Conservation (phyloP, 768 basidiomycete genomes). For the Pholiota molesta region DNA sequence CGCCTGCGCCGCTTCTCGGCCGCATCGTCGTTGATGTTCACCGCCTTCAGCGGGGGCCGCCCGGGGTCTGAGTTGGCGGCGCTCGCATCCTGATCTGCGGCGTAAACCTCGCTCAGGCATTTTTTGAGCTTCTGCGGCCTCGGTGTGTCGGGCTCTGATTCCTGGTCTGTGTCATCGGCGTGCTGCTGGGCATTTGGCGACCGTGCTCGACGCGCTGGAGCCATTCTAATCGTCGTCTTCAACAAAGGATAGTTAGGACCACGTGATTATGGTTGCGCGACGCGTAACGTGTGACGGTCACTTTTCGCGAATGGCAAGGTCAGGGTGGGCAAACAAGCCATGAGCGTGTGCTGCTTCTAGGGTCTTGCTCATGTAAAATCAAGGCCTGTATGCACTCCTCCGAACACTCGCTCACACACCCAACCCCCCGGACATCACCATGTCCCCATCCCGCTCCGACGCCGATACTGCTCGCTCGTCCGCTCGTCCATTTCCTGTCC, state of each 20-base stretch:
- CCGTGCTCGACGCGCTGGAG: slow-evolving; percentile 42
- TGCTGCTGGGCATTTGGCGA: slow-evolving; percentile 37
- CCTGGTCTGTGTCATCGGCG: slow-evolving; percentile 40
- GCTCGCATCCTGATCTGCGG: slow-evolving; percentile 46
- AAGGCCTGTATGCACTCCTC: too few relatives aligned
- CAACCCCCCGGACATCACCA: too few relatives aligned
- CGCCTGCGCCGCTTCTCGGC: slow-evolving; percentile 85
- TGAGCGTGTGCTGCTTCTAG: background rate
- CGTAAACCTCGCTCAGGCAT: slow-evolving; percentile 62
- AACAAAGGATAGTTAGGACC: slow-evolving; percentile 37
- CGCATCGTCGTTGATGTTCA: slow-evolving; percentile 79
- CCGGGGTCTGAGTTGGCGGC: slow-evolving; percentile 37
- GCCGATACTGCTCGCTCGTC: too few relatives aligned
- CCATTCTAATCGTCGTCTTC: slow-evolving; percentile 38
- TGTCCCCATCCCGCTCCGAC: too few relatives aligned
- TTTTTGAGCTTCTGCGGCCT: slow-evolving; percentile 50
- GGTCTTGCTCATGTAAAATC: too few relatives aligned
- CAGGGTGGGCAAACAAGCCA: background rate
- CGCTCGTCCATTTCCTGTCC: too few relatives aligned
- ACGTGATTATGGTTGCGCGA: slow-evolving; percentile 39
- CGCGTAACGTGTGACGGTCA: slow-evolving; percentile 21
- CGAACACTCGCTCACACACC: too few relatives aligned
- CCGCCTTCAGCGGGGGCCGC: slow-evolving; percentile 46
- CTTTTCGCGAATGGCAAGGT: background rate
- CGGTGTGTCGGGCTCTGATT: slow-evolving; percentile 43